Conservation (phyloP, 495 filamentous ascomycete species). For the Paragyromitra xinjiangensis region DNA sequence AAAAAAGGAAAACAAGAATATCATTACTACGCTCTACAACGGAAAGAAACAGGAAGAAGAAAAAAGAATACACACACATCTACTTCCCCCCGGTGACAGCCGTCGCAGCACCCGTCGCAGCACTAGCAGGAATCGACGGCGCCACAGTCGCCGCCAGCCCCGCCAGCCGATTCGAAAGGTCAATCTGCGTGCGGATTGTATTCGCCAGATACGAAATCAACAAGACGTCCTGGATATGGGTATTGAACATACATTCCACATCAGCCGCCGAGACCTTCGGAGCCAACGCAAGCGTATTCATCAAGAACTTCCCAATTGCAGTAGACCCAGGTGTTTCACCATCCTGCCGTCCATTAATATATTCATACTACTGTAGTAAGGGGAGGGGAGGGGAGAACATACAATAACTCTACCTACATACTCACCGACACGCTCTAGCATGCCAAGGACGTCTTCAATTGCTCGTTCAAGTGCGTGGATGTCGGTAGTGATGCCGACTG, state of each 20-base stretch:
- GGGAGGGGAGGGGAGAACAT: background rate
- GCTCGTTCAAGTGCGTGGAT: slow-evolving; percentile 85
- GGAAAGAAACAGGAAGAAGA: background rate
- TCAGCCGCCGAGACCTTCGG: slow-evolving; percentile 90
- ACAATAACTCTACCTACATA: slow-evolving; percentile 88
- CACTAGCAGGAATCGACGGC: slow-evolving; percentile 48
- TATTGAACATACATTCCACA: slow-evolving; percentile 98
- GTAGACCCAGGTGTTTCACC: slow-evolving; percentile 74
- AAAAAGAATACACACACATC: background rate
- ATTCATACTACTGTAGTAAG: background rate
- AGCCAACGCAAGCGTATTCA: slow-evolving; percentile 88
- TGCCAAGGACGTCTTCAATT: slow-evolving; percentile 81
- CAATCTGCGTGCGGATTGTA: slow-evolving; percentile 98
- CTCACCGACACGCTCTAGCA: slow-evolving; percentile 86
- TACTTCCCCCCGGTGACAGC: slow-evolving; percentile 31
- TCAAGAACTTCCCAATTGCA: slow-evolving; percentile 90
- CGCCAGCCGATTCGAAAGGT: slow-evolving; percentile 90
- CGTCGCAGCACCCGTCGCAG: slow-evolving; percentile 17
- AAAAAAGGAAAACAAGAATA: background rate
- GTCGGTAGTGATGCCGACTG: slow-evolving; percentile 77
- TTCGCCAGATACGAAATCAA: slow-evolving; percentile 97
- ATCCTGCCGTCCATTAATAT: slow-evolving; percentile 47
- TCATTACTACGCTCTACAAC: background rate
- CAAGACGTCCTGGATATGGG: slow-evolving; percentile 97
- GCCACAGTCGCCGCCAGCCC: slow-evolving; percentile 79